Percentiles rank a stretch among this genome's conserved stretches.
Conservation (phyloP, 768 basidiomycete species). For the Hirschioporus abietinus region DNA sequence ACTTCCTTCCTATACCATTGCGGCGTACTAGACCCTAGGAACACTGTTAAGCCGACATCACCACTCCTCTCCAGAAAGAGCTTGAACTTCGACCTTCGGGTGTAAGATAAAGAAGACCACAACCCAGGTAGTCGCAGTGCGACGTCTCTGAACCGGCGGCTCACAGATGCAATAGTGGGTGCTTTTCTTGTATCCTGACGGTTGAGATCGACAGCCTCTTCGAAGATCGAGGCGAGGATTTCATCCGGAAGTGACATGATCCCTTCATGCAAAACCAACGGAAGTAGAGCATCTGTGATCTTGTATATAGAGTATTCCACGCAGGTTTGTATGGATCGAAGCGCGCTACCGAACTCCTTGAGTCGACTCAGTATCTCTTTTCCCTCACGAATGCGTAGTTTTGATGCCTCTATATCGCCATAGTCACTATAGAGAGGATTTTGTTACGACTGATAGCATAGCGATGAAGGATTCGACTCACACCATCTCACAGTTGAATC, state of each 20-base stretch:
- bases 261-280: neutral
- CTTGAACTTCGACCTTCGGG: neutral
- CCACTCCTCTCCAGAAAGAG: neutral
- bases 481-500: neutral
- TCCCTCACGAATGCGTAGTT: neutral
- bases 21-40: neutral
- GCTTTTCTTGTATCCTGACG: neutral
- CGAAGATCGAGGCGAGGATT: neutral
- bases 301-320: neutral
- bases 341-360: neutral
- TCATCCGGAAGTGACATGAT: neutral
- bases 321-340: neutral
- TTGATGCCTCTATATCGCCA: neutral
- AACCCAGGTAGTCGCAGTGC: neutral
- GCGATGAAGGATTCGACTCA: neutral
- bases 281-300: neutral
- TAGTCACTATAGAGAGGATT: neutral
- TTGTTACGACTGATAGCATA: neutral
- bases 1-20: neutral
- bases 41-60: neutral
- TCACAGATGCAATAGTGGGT: neutral
- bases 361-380: neutral
- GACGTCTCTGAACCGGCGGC: neutral
- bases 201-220: neutral
- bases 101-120: neutral